phyloP scores from a whole-genome alignment of 768 basidiomycete genomes.

The Chalciporus pseudorubinellus region DNA sequence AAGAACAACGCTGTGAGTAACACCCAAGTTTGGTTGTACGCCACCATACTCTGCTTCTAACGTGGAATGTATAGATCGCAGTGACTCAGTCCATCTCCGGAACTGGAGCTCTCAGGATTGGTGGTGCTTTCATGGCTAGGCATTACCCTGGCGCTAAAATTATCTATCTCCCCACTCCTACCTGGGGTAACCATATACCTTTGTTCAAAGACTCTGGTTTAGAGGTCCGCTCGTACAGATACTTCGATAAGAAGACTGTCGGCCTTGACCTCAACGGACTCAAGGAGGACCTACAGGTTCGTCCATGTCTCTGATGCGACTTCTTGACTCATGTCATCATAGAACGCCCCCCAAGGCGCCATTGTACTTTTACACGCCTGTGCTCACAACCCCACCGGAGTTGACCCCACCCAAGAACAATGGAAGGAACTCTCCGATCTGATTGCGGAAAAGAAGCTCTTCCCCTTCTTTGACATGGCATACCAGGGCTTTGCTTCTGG shows the following conservation, averaged over 20 bases:
- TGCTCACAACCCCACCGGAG: conserved; percentile 98
- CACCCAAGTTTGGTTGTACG: neutral
- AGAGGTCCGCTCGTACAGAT: conserved; percentile 89
- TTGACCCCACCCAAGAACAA: conserved; percentile 91
- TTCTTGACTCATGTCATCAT: conserved; percentile 10
- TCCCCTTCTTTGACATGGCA: conserved; percentile 99
- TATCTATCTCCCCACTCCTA: conserved; percentile 89
- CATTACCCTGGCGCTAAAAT: conserved; percentile 85
- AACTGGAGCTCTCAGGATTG: conserved; percentile 95
- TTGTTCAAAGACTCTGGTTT: conserved; percentile 94
- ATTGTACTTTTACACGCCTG: conserved; percentile 94
- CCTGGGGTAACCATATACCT: conserved; percentile 97
- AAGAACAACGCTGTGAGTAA: conserved; percentile 66
- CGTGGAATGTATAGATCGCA: conserved; percentile 52
- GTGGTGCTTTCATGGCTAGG: conserved; percentile 85
- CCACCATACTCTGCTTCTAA: neutral
- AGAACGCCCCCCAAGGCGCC: conserved; percentile 72
- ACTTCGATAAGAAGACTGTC: conserved; percentile 90
- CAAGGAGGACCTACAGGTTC: conserved; percentile 80
- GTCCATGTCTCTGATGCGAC: conserved; percentile 19
- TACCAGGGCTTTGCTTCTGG: conserved; percentile 99
- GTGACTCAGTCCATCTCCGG: conserved; percentile 95
- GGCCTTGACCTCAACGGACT: conserved; percentile 91
- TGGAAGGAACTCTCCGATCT: conserved; percentile 90
- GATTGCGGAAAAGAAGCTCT: conserved; percentile 83